phyloP scores from a whole-genome alignment of 805 yeast genomes.

The Metschnikowia dekortorum region DNA sequence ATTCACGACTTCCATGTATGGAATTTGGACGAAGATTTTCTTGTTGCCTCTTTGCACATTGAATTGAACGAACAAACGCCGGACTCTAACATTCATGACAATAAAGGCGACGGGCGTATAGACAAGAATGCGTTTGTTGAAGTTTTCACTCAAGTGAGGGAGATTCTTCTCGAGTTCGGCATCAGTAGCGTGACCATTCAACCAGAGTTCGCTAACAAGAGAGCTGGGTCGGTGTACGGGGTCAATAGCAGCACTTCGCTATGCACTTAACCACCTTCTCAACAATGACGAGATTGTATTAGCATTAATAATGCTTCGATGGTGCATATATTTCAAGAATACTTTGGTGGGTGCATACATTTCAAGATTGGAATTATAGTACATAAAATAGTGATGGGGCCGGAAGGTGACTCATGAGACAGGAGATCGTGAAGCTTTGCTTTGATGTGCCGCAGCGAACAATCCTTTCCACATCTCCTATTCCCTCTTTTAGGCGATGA shows the following conservation, averaged over 20 bases:
- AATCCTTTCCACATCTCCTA: constrained; percentile 2
- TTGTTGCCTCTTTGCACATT: constrained; percentile 86
- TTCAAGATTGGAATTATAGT: not conserved
- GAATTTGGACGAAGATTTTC: constrained; percentile 85
- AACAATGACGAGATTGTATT: too few relatives aligned
- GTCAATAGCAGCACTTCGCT: constrained; percentile 21
- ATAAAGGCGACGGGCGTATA: constrained; percentile 49
- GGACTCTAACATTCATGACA: constrained; percentile 25
- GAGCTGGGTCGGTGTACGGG: constrained; percentile 23
- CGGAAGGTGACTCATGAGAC: not conserved
- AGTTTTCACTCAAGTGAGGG: constrained; percentile 73
- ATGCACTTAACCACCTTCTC: constrained; percentile 3
- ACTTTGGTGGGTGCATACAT: too few relatives aligned
- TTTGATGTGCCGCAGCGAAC: constrained; percentile 11
- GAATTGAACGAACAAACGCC: constrained; percentile 42
- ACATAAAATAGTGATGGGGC: constrained; percentile 1
- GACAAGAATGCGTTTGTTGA: constrained; percentile 45
- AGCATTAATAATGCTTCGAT: too few relatives aligned
- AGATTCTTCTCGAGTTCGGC: constrained; percentile 75
- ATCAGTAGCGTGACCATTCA: constrained; percentile 93
- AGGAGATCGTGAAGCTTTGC: constrained; percentile 1
- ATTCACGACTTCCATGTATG: constrained; percentile 96
- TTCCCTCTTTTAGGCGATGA: constrained; percentile 5
- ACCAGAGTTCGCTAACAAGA: constrained; percentile 66
- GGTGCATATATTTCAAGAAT: too few relatives aligned